These are phyloP conservation scores for Proliferodiscus dingleyae DNA, from an alignment of 2,329 filamentous ascomycete genomes.

Conservation along the genomic window DNA sequence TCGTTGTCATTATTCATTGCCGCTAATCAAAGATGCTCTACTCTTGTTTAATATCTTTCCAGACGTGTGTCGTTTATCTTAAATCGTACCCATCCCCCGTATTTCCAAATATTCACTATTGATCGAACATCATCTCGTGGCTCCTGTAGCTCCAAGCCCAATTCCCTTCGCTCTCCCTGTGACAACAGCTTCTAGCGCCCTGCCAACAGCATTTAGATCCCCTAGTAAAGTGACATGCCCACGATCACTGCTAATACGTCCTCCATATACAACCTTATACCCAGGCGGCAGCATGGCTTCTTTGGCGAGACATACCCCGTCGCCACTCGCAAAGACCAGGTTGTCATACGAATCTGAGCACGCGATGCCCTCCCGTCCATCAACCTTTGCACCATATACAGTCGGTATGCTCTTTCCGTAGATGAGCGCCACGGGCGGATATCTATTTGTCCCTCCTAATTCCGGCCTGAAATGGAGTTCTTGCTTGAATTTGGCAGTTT, in stretches of 20 bases:
- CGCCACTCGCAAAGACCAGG: constrained; percentile 78
- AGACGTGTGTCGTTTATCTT: no score
- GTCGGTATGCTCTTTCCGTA: constrained; percentile 87
- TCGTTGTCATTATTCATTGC: no score
- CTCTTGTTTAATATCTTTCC: no score
- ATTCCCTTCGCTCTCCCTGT: constrained; percentile 67
- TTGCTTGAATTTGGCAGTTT: constrained; percentile 69
- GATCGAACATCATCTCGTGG: no score
- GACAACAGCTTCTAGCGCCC: constrained; percentile 63
- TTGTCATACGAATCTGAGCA: constrained; percentile 78
- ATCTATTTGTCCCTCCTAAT: constrained; percentile 62
- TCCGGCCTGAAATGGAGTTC: constrained; percentile 60
- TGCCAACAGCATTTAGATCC: constrained; percentile 75
- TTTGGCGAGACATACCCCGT: constrained; percentile 81
- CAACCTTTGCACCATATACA: constrained; percentile 74
- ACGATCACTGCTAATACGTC: constrained; percentile 72
- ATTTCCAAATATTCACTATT: no score
- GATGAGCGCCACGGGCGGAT: constrained; percentile 77
- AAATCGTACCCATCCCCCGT: no score
- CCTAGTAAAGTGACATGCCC: constrained; percentile 86
- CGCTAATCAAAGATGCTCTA: no score
- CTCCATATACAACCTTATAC: constrained; percentile 68
- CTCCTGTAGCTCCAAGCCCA: constrained; percentile 51
- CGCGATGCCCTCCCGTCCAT: constrained; percentile 67
- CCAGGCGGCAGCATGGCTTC: constrained; percentile 82